Base-by-base conservation (phyloP, 2,329 filamentous ascomycete genomes). In the Ophiostoma tasmaniense region DNA sequence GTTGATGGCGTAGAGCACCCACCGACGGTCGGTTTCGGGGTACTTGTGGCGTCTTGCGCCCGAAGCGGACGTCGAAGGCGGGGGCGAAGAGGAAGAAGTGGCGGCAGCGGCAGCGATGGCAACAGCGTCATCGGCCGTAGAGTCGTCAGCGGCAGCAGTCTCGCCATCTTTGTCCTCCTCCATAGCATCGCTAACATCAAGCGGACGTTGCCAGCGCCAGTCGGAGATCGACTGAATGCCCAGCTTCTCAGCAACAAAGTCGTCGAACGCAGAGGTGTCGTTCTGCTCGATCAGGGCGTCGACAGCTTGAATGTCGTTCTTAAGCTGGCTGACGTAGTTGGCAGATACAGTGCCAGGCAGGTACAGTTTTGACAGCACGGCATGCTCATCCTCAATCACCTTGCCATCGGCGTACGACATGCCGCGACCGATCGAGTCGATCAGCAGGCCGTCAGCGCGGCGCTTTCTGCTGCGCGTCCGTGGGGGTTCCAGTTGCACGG, bases 401-500 rank as follows among this genome's bases (percentile, higher is more conserved):
- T 55, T 68, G 61, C 59, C 45, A 13, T 68, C 65, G 4, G 22
- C 66, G n/a, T 45, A 50, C 11, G 61, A 74, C 5, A 85, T 79
- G 2, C 89, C 90, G 70, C 88, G 88, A 1, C 90, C 89, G 68
- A 93, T 86, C 0, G 90, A 90, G 75, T 93, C 90, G 42, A 91
- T 89, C 33, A 93, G 79, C 8, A 91, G 80, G 10, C 89, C 88
- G 67, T 86, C 83, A 0, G 81, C 79, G 52, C 84, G 84, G 50
- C 84, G 81, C 77, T 85, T 84, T 71, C 81, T 84, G 70, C 81
- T 81, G n/a, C 84, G 81, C 64, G 78, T 80, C 73, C 83, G 83
- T 1, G 86, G 87, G 1, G 84, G 83, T 74, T 89, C 86, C n/a
- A 90, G 79, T 74, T 92, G 90, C 67, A 93, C 82, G 0, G 87